Conservation (phyloP, 2,329 filamentous ascomycete species). For the Pochonia chlamydosporia region DNA sequence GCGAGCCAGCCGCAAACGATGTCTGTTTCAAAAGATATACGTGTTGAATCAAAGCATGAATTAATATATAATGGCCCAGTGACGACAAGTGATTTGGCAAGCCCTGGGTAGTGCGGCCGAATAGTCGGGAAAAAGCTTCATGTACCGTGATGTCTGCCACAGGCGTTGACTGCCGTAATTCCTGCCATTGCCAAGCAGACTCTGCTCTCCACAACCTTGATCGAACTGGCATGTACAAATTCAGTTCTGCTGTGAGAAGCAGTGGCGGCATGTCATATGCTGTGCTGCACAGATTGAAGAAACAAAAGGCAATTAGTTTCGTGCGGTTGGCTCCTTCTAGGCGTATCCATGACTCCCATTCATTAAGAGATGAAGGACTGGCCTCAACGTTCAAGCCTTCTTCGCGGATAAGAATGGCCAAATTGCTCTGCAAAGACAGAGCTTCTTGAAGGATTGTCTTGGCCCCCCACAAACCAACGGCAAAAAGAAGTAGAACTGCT, state of each 20-base stretch:
- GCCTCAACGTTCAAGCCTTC: slow-evolving; percentile 47
- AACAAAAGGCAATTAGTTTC: slow-evolving; percentile 55
- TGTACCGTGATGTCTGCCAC: slow-evolving; percentile 48
- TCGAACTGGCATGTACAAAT: slow-evolving; percentile 47
- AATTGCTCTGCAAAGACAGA: slow-evolving; percentile 51
- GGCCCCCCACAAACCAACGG: slow-evolving; percentile 55
- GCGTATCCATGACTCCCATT: slow-evolving; percentile 57
- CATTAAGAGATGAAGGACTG: slow-evolving; percentile 36
- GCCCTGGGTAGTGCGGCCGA: slow-evolving; percentile 44
- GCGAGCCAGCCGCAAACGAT: slow-evolving; percentile 42
- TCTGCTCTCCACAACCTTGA: slow-evolving; percentile 54
- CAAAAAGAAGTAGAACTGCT: slow-evolving; percentile 54
- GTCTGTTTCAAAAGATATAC: slow-evolving; percentile 65
- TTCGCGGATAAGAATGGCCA: slow-evolving; percentile 53
- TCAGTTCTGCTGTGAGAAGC: slow-evolving; percentile 54
- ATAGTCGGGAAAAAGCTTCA: slow-evolving; percentile 49
- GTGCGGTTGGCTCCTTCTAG: slow-evolving; percentile 52
- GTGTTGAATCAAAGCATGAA: slow-evolving; percentile 67
- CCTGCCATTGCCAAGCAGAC: slow-evolving; percentile 54
- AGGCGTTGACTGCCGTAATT: slow-evolving; percentile 45
- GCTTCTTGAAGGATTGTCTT: slow-evolving; percentile 56
- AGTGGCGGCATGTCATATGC: slow-evolving; percentile 55
- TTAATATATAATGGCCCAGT: slow-evolving; percentile 64
- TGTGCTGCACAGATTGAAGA: slow-evolving; percentile 58
- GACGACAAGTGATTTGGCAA: slow-evolving; percentile 48